Evolutionary conservation across 192 early-diverging fungal species (phyloP), one percentile per base, ranked within the genome.

Genomic region (Rhizophlyctis rosea): DNA sequence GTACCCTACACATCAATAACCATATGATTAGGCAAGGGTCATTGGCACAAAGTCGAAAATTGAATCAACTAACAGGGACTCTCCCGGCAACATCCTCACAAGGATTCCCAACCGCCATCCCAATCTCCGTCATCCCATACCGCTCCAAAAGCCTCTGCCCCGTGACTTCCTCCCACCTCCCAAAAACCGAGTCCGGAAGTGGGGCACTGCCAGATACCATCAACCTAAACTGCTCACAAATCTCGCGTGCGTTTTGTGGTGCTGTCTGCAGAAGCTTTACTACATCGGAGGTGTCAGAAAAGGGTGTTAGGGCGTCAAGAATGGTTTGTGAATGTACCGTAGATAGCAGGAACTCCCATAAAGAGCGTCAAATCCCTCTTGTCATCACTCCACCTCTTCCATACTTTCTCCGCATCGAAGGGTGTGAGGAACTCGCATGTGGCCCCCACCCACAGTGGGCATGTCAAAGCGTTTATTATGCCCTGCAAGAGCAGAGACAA

Each of bases 301-400:
- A 18, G 30, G 25, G 18, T 34, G 27, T 29, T 14, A 69, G 27
- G 31, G 9, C 34, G 30, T 24, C 21, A 23, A 35, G 9, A 44
- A 32, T 11, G 4, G 36, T 34, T 29, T 3, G 21, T 1, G 34
- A 72, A 76, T 83, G 65, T 21, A 65, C 64, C 28, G 76, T 95
- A 93, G 59, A 93, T 88, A 16, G 93, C 91, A 2, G 93, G 93
- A 13, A 95, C 93, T 3, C 89, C 90, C 93, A 93, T 95, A 54
- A 93, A 86, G 14, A 92, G 54, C 0, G 90, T 82, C 3, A 91
- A 74, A 53, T 84, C 65, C 48, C 81, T 69, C 18, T 72, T 60
- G 3, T 74, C 70, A 34, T 71, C 65, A 47, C 81, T 78, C 67
- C 86, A 84, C 3, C 88, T 76, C 31, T 69, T 49, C 91, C 90